phyloP scores from a whole-genome alignment of 2,329 filamentous ascomycete species.

The Peltaster fructicola region DNA sequence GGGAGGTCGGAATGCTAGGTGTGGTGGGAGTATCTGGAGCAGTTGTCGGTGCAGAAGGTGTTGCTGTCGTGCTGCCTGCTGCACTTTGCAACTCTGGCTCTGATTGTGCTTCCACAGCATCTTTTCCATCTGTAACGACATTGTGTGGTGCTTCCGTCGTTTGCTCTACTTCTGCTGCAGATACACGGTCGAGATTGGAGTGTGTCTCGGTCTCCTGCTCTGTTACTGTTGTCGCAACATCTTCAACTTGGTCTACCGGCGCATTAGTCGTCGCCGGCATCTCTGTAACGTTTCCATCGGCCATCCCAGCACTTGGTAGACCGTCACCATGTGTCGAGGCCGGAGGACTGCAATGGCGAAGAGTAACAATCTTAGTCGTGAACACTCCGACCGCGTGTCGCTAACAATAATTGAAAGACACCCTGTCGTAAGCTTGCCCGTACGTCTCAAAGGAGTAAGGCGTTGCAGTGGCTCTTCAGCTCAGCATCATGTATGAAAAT shows the following conservation, averaged over 20 bases:
- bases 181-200: no score
- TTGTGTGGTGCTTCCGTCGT: constrained; percentile 1
- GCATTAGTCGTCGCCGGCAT: not conserved
- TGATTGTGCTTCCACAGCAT: constrained; percentile 2
- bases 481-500: no score
- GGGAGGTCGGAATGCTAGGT: constrained; percentile 11
- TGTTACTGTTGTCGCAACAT: constrained; percentile 6
- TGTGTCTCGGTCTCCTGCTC: no score
- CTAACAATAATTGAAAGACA: no score
- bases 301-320: constrained; percentile 17
- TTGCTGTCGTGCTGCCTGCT: constrained; percentile 1
- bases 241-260: not conserved
- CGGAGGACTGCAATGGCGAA: no score
- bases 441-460: no score
- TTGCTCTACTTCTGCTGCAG: not conserved
- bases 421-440: no score
- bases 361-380: no score
- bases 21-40: constrained; percentile 8
- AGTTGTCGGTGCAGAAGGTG: constrained; percentile 3
- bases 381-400: no score
- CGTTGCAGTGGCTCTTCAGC: no score
- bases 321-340: constrained; percentile 5
- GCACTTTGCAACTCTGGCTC: constrained; percentile 1
- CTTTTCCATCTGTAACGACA: constrained; percentile 1
- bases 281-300: constrained; percentile 5